phyloP scores from a whole-genome alignment of 805 yeast species.

The Priceomyces haplophilus region DNA sequence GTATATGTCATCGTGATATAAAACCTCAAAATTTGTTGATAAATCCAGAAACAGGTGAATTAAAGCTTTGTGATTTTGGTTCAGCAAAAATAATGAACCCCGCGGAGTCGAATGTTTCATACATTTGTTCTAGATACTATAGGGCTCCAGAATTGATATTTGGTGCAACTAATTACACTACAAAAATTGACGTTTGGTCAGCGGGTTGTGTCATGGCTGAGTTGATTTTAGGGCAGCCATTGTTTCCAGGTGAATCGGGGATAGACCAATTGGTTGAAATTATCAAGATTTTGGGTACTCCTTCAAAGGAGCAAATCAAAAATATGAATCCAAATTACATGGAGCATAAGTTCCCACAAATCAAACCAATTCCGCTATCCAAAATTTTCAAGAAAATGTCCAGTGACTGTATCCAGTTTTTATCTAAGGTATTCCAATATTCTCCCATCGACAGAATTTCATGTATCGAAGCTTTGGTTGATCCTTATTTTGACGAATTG shows the following conservation, averaged over 20 bases:
- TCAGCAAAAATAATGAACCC: slow-evolving; percentile 89
- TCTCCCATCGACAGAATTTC: slow-evolving; percentile 64
- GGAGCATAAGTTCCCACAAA: slow-evolving; percentile 93
- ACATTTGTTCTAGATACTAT: slow-evolving; percentile 94
- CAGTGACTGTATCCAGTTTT: slow-evolving; percentile 52
- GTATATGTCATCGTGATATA: slow-evolving; percentile 91
- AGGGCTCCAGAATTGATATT: slow-evolving; percentile 97
- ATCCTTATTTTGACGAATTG: slow-evolving; percentile 56
- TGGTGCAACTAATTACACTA: slow-evolving; percentile 94
- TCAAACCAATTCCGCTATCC: slow-evolving; percentile 70
- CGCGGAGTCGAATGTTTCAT: slow-evolving; percentile 89
- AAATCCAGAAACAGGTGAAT: slow-evolving; percentile 78
- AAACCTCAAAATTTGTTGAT: slow-evolving; percentile 87
- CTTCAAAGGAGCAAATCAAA: slow-evolving; percentile 84
- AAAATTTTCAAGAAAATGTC: slow-evolving; percentile 63
- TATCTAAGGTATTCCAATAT: slow-evolving; percentile 59
- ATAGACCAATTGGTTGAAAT: slow-evolving; percentile 97
- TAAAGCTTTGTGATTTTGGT: slow-evolving; percentile 95
- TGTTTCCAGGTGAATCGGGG: slow-evolving; percentile 97
- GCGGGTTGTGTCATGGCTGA: slow-evolving; percentile 99
- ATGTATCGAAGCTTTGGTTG: slow-evolving; percentile 52
- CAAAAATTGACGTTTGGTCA: slow-evolving; percentile 96
- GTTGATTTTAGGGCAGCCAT: slow-evolving; percentile 88
- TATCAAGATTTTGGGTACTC: slow-evolving; percentile 93
- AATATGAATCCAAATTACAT: slow-evolving; percentile 96